Evolutionary conservation across 1,139 yeast species (phyloP), one percentile per base, ranked within the genome.

Genomic region (Saccharomyces hybrid): DNA sequence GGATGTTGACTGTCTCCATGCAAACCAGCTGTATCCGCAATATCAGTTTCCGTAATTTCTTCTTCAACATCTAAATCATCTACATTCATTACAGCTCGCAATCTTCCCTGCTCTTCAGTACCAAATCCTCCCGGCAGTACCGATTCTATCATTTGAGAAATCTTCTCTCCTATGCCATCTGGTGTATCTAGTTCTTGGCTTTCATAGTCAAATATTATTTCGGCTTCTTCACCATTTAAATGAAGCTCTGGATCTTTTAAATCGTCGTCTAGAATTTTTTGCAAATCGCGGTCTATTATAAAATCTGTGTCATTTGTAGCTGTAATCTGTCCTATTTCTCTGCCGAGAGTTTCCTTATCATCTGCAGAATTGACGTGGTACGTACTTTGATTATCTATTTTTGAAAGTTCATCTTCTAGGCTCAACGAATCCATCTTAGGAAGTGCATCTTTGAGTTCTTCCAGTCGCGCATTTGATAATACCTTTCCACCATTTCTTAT

Each of bases 201-300:
- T 31, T 64, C 68, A 49, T 64, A 65, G 50, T 67, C 71, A 54
- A 67, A 67, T 41, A 66, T 61, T 47, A 66, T 60, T 49, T 67
- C 69, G 4, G 65, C 66, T 31, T 65, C 67, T 25, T 59, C 64
- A 13, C 58, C 65, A 46, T 62, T 61, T 8, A 65, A 53, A 51
- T 59, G 64, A 23, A 64, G 49, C 49, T 63, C 67, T 13, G 68
- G 62, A 47, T 63, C 65, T 7, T 57, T 59, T 28, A 59, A 52
- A 31, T 55, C 57, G 34, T 57, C 59, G 13, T 52, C 57, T 28
- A 51, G 31, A 26, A 44, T 47, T n/a, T 51, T 42, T 13, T 55
- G 46, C n/a, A 49, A 29, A 23, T 54, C 51, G 6, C 44, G 48
- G 14, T 32, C 44, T 25, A 50, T 34, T 31, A 50, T 50, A 5